Percentiles rank a stretch among this genome's conserved stretches.
These are phyloP conservation scores for Diaporthe citri DNA, from an alignment of 2,329 filamentous ascomycete species.

Conservation along the genomic window DNA sequence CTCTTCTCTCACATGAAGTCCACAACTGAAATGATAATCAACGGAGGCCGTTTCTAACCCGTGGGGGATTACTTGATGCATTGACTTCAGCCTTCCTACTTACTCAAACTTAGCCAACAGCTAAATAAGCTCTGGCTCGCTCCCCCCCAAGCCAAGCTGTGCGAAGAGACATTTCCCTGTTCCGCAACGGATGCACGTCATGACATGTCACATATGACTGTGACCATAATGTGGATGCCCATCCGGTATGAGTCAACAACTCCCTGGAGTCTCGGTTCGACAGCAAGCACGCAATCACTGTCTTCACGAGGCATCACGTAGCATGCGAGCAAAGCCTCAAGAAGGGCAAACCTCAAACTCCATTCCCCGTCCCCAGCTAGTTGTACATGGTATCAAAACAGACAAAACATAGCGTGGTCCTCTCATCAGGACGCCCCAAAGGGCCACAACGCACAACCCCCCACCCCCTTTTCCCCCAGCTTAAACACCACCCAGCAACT, in stretches of 20 bases:
- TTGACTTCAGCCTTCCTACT: neutral
- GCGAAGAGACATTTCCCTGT: neutral
- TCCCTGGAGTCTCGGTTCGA: neutral
- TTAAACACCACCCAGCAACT: neutral
- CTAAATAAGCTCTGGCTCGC: conserved; percentile 7
- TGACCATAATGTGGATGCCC: neutral
- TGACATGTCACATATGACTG: conserved; percentile 2
- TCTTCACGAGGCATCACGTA: neutral
- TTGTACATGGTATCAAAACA: conserved; percentile 16
- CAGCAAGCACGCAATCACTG: neutral
- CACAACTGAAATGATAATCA: neutral
- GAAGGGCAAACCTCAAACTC: neutral
- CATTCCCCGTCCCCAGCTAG: neutral
- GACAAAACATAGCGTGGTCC: neutral
- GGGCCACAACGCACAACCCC: neutral
- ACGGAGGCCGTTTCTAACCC: neutral
- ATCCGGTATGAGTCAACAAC: neutral
- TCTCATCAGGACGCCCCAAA: neutral
- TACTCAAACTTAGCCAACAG: neutral
- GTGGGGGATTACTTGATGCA: conserved; percentile 8
- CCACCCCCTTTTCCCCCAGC: neutral
- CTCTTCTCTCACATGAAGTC: neutral
- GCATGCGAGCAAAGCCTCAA: neutral
- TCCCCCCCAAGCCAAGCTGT: neutral
- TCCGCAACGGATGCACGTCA: neutral